A percentile compares a stretch with the other conserved stretches of the same genome.
These are phyloP conservation scores for Cynanchum wilfordii DNA, from an alignment of 257 asterid species.

Conservation along the genomic window DNA sequence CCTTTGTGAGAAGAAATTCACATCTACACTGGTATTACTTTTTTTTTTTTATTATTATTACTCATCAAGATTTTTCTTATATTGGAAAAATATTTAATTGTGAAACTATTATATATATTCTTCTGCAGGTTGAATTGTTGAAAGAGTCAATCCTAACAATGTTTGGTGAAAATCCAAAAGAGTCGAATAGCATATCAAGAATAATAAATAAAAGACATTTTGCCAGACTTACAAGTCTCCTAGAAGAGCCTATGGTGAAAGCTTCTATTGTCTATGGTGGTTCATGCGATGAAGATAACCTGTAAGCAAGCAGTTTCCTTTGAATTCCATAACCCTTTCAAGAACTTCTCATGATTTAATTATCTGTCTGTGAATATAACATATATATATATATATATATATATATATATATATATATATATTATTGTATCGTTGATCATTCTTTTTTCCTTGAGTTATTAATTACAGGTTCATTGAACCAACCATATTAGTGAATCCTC, in stretches of 20 bases:
- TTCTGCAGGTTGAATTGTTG: conserved; percentile 44
- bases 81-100: too few relatives aligned
- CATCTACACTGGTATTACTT: conserved; percentile 46
- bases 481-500: conserved; percentile 72
- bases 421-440: too few relatives aligned
- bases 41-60: not conserved
- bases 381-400: too few relatives aligned
- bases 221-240: conserved; percentile 37
- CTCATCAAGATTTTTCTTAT: too few relatives aligned
- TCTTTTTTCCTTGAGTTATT: too few relatives aligned
- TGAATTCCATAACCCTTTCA: too few relatives aligned
- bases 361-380: too few relatives aligned
- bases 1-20: conserved; percentile 49
- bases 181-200: conserved; percentile 37
- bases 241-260: conserved; percentile 51
- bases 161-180: conserved; percentile 59
- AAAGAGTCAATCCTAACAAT: conserved; percentile 29
- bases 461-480: conserved; percentile 52
- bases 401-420: too few relatives aligned
- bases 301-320: conserved; percentile 43
- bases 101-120: not conserved
- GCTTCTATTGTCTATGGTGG: conserved; percentile 59
- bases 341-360: too few relatives aligned
- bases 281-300: conserved; percentile 42
- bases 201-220: conserved; percentile 52